Conservation (phyloP, 225 moss, liverwort and hornwort genomes). For the Physcomitrellopsis africana region DNA sequence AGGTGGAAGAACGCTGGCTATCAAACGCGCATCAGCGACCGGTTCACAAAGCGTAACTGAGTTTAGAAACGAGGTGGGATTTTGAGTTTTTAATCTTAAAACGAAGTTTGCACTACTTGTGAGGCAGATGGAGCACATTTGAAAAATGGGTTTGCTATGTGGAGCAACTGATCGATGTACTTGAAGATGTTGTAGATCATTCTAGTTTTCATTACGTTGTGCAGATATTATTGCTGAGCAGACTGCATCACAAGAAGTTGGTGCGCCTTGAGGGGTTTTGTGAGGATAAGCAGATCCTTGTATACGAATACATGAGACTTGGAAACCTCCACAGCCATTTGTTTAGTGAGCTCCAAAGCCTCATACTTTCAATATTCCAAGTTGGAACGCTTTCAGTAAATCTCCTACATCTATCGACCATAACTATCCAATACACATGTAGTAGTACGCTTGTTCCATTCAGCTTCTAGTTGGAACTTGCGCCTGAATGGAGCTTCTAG, state of each 20-base stretch:
- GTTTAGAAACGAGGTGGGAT: slow-evolving; percentile 57
- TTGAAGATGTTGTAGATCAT: neutral
- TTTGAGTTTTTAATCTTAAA: neutral
- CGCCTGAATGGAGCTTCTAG: too few species aligned
- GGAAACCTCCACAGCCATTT: slow-evolving; percentile 57
- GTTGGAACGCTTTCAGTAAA: neutral
- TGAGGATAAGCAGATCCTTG: slow-evolving; percentile 50
- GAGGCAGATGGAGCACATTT: neutral
- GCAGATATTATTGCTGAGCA: slow-evolving; percentile 44
- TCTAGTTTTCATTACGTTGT: neutral
- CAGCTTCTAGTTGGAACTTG: neutral
- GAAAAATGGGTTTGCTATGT: too few species aligned
- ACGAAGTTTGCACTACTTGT: neutral
- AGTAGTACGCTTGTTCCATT: neutral
- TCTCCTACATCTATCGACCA: too few species aligned
- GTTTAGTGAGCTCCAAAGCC: slow-evolving; percentile 33
- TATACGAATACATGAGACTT: slow-evolving; percentile 52
- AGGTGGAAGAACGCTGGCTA: slow-evolving; percentile 49
- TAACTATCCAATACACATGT: too few species aligned
- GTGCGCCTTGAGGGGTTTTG: slow-evolving; percentile 55
- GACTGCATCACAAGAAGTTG: slow-evolving; percentile 62
- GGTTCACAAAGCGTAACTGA: slow-evolving; percentile 43
- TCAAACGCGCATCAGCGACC: slow-evolving; percentile 47
- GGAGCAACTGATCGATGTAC: too few species aligned
- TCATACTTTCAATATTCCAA: neutral